These are phyloP conservation scores for Wickerhamomyces subpelliculosus DNA, from an alignment of 805 yeast genomes.

Conservation along the genomic window DNA sequence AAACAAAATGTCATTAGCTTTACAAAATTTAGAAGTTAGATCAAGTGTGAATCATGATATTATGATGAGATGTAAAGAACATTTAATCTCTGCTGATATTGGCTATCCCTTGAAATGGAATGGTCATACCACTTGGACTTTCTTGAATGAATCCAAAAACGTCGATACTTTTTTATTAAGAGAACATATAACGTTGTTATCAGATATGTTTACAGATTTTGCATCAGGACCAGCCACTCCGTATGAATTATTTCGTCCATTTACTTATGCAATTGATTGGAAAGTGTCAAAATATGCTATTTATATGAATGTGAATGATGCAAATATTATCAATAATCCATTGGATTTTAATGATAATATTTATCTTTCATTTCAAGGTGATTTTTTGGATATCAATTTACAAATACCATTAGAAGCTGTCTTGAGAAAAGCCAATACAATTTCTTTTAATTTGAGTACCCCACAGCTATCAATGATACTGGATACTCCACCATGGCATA, in stretches of 20 bases:
- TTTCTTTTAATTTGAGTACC: conserved; percentile 46
- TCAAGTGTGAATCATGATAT: conserved; percentile 88
- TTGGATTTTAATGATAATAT: conserved; percentile 76
- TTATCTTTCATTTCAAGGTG: conserved; percentile 69
- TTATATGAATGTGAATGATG: conserved; percentile 76
- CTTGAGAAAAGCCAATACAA: conserved; percentile 42
- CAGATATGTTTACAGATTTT: conserved; percentile 75
- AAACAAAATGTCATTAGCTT: conserved; percentile 36
- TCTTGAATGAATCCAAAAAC: conserved; percentile 44
- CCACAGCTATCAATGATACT: conserved; percentile 55
- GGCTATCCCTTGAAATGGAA: conserved; percentile 82
- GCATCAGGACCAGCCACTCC: conserved; percentile 62
- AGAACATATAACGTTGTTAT: conserved; percentile 70
- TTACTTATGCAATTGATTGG: conserved; percentile 57
- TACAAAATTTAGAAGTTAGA: conserved; percentile 56
- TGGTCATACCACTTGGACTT: conserved; percentile 63
- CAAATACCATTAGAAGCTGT: conserved; percentile 54
- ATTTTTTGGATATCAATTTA: conserved; percentile 37
- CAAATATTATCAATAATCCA: conserved; percentile 84
- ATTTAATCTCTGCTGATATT: conserved; percentile 46
- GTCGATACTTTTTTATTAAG: conserved; percentile 61
- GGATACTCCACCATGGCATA: conserved; percentile 91
- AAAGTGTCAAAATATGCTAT: conserved; percentile 48
- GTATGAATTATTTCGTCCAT: conserved; percentile 74
- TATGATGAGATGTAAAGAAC: conserved; percentile 54